Conservation (phyloP, 495 filamentous ascomycete species). For the Penicillium parvum region DNA sequence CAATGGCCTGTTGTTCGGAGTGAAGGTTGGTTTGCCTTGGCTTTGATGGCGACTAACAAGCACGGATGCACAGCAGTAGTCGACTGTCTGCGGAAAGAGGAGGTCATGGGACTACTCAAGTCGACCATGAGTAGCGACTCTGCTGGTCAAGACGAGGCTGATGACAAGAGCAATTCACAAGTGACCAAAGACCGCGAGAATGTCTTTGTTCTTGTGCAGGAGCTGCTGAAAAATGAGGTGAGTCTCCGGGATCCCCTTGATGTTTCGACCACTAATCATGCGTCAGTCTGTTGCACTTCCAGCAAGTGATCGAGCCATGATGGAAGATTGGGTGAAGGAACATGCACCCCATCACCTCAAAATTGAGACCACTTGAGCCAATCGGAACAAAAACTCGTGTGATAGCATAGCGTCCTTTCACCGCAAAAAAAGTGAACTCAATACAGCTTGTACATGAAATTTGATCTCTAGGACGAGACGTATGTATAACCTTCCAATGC, state of each 20-base stretch:
- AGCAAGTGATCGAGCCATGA: slow-evolving; percentile 17
- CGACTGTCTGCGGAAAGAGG: slow-evolving; percentile 44
- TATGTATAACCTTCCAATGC: too few relatives aligned
- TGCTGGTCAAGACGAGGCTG: slow-evolving; percentile 8
- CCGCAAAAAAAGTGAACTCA: too few relatives aligned
- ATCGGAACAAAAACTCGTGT: neutral
- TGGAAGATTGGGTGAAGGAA: slow-evolving; percentile 27
- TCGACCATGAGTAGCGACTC: slow-evolving; percentile 42
- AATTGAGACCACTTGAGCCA: neutral
- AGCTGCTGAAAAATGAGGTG: slow-evolving; percentile 52
- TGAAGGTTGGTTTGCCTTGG: slow-evolving; percentile 72
- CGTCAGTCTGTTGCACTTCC: slow-evolving; percentile 29
- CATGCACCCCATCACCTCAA: slow-evolving; percentile 24
- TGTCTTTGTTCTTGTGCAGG: slow-evolving; percentile 55
- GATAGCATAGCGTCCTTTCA: too few relatives aligned
- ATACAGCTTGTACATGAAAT: too few relatives aligned
- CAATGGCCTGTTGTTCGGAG: slow-evolving; percentile 67
- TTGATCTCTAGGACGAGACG: too few relatives aligned
- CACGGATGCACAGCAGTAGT: slow-evolving; percentile 50
- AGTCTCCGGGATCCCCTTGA: slow-evolving; percentile 11
- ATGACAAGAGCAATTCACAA: slow-evolving; percentile 25
- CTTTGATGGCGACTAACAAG: slow-evolving; percentile 56
- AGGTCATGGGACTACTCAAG: slow-evolving; percentile 45
- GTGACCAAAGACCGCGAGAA: slow-evolving; percentile 57
- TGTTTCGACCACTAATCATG: slow-evolving; percentile 11